Percentiles rank a stretch among this genome's conserved stretches.
These are phyloP conservation scores for Samsoniella hepiali DNA, from an alignment of 2,329 filamentous ascomycete species.

Conservation along the genomic window DNA sequence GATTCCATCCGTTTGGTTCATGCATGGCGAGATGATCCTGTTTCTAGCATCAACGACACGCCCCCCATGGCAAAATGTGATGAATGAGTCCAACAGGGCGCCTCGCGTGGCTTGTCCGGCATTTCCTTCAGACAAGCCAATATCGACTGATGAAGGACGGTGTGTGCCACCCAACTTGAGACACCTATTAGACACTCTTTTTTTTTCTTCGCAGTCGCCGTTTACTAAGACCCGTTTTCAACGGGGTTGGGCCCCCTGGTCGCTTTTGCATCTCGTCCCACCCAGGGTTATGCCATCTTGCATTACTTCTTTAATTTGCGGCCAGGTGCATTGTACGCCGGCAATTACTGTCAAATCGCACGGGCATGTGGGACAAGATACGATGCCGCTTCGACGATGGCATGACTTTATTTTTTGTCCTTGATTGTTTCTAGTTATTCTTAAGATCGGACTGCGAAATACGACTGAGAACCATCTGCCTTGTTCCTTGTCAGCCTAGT, in stretches of 20 bases:
- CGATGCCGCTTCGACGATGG: too few relatives aligned
- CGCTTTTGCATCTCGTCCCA: not conserved
- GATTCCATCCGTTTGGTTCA: not conserved
- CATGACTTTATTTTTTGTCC: too few relatives aligned
- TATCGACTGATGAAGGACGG: not conserved
- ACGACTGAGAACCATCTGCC: too few relatives aligned
- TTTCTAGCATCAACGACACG: not conserved
- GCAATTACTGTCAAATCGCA: not conserved
- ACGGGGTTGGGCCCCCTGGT: not conserved
- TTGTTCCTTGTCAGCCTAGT: not conserved
- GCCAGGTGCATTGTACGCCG: not conserved
- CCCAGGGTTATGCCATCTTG: not conserved
- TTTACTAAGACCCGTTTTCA: slow-evolving; percentile 7
- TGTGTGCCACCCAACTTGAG: not conserved
- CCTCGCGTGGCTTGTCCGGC: slow-evolving; percentile 2
- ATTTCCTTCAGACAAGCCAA: not conserved
- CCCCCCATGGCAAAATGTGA: not conserved
- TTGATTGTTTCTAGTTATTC: too few relatives aligned
- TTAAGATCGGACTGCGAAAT: too few relatives aligned
- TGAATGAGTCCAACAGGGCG: slow-evolving; percentile 1
- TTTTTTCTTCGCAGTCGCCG: not conserved
- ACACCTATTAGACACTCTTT: slow-evolving; percentile 7
- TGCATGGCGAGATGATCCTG: not conserved
- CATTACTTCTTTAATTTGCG: not conserved
- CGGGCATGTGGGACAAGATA: not conserved